Evolutionary conservation across 2,329 filamentous ascomycete species (phyloP), one percentile per base, ranked within the genome.

Genomic region (Cercospora sesami): DNA sequence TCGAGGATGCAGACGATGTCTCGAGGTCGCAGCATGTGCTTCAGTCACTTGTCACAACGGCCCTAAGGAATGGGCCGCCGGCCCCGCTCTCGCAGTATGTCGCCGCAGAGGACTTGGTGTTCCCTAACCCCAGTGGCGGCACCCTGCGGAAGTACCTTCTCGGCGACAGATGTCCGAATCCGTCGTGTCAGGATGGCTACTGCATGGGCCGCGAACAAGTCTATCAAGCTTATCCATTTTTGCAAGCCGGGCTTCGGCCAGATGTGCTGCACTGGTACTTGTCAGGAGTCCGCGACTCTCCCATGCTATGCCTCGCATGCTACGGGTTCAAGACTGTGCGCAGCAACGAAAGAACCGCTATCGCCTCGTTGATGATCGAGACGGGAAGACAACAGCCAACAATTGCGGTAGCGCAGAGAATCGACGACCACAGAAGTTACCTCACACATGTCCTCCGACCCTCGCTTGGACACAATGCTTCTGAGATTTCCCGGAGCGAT

Each of bases 1-100:
- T 63, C 30, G 26, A 36, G 45, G n/a, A 63, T n/a, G 60, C 60
- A 12, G 60, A 63, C 45, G 39, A 63, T 55, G 60, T 63, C 26
- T 31, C 33, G 26, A 51, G 30, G 14, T 63, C 60, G 8, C 36
- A 48, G 12, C 42, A 63, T 26, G 60, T 63, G 18, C n/a, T 48
- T 9, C 60, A 53, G 30, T 45, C 36, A 30, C n/a, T 63, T 14
- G 36, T 23, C 5, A 21, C 28, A 5, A 21, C 51, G n/a, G 42
- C 42, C 5, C 14, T n/a, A 26, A 31, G 60, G 14, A 63, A 63
- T 16, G 60, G 60, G n/a, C 8, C 42, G 2, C n/a, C 45, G 3
- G 42, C 23, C 18, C 60, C n/a, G 18, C 60, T 63, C 18, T 31
- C 60, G 1, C 42, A 55, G 0, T 48, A 33, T 16, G 28, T 53